Evolutionary conservation across 2,329 filamentous ascomycete species (phyloP), one percentile per base, ranked within the genome.

Genomic region (Penicillium aurantiogriseum): DNA sequence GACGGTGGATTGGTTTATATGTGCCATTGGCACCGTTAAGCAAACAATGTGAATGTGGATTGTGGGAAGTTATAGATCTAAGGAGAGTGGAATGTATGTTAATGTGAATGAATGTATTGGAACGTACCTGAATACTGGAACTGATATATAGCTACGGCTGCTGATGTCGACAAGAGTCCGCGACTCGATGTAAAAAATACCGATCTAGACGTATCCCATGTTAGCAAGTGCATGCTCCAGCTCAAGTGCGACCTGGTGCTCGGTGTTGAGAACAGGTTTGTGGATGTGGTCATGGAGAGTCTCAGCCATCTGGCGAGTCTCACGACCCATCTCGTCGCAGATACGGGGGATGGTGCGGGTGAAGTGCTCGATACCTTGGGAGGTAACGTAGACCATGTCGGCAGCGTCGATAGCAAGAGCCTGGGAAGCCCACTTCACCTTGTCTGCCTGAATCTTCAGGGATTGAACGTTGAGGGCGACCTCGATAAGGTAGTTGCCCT

Each of bases 361-460:
- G 46, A 51, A 55, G 46, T 36, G 38, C 13, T 11, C 5, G 5
- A 11, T 1, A 1, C 13, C 27, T 6, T 36, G 17, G 29, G 39
- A 33, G 6, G 21, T 11, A n/a, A 51, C 53, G 8, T 25, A 55
- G 11, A 4, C n/a, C 46, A 55, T 51, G n/a, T 25, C 31, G 23
- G 42, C 29, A 21, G 53, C 53, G 2, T 44, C 9, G 5, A n/a
- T 13, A 9, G 23, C 38, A n/a, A 55, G 27, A 2, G 5, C 15
- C n/a, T 36, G 29, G n/a, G 53, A 29, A 10, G 46, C 53, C 53
- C 45, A 44, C 23, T 55, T 55, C 27, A 55, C n/a, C 38, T 36
- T 43, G 46, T 55, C 47, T 9, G 38, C 39, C 42, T 55, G 53
- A 4, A 38, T 21, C 29, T 50, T 35, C 38, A 55, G 53, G 9